A percentile compares a stretch with the other conserved stretches of the same genome.
phyloP scores from a whole-genome alignment of 257 asterid genomes.

The Solanum ossicruentum region DNA sequence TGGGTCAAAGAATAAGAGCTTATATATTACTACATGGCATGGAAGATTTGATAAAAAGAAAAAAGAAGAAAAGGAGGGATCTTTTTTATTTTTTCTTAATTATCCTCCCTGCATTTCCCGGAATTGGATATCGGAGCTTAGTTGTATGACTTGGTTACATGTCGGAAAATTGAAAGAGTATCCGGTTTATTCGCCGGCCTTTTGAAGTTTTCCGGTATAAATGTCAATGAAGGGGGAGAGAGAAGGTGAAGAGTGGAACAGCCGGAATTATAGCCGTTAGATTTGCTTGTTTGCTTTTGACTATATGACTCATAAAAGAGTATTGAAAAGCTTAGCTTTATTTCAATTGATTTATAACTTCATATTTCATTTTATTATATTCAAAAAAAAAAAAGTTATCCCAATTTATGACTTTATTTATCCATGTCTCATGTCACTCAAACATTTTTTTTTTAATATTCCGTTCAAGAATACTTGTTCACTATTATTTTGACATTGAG shows the following conservation, averaged over 20 bases:
- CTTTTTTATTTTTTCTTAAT: not conserved
- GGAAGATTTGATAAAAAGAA: conserved; percentile 4
- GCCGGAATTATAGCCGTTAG: conserved; percentile 65
- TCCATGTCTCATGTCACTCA: not conserved
- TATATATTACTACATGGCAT: conserved; percentile 5
- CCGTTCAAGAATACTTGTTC: no score
- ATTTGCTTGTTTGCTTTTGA: conserved; percentile 10
- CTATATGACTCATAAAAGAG: not conserved
- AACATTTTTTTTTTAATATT: not conserved
- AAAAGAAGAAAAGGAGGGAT: conserved; percentile 5
- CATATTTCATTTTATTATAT: not conserved
- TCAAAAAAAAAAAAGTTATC: not conserved
- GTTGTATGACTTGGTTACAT: not conserved
- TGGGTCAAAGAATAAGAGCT: conserved; percentile 20
- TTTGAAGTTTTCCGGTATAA: conserved; percentile 20
- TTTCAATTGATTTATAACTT: not conserved
- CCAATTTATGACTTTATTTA: not conserved
- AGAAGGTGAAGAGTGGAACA: conserved; percentile 26
- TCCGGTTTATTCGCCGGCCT: conserved; percentile 21
- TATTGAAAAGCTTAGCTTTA: not conserved
- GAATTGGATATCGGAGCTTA: not conserved
- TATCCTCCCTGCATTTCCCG: conserved; percentile 21
- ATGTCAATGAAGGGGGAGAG: not conserved
- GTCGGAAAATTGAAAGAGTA: conserved; percentile 6
- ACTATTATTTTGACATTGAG: no score